Evolutionary conservation across 257 asterid species (phyloP), one percentile per base, ranked within the genome.

Genomic region (Nicotiana paniculata): DNA sequence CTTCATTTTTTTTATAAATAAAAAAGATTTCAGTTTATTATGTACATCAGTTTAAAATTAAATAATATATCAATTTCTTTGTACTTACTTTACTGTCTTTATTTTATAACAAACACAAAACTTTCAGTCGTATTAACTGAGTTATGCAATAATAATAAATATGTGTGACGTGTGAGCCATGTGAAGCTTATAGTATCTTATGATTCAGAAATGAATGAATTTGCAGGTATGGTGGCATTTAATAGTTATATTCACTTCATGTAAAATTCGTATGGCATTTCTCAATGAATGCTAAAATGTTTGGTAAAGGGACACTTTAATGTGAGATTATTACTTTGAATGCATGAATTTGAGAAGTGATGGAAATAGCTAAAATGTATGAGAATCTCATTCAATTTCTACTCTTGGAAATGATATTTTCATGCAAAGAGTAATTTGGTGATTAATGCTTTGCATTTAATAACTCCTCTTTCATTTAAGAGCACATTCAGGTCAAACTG

Each of bases 391-490:
- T 72, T 72, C 78, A 43, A 12, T 72, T 72, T 46, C 4, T 72
- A 72, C 37, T 61, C 66, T 61, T 61, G 32, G 66, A 61, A 61
- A 7, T 72, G 21, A 39, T 72, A 54, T 24, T 43, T 72, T 46
- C 78, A 74, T 72, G 16, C 57, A 39, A 37, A 39, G 3, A 24
- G 4, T 48, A 65, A 55, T 33, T 68, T 68, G 68, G 77, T 81
- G 26, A 81, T 77, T 24, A 66, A 65, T 75, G 37, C 53, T 43
- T 54, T 17, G 53, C 85, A 83, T 77, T 83, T 26, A 51, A 16
- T 82, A 26, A 9, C 7, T 59, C 37, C 54, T n/a, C 33, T 4
- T 7, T 43, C 48, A 43, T 43, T 43, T 7, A 3, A 7, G 48
- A 21, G 11, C 11, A 7, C 3, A 8, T 21, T 39, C 10, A 6